Evolutionary conservation across 2,329 filamentous ascomycete species (phyloP), one percentile per base, ranked within the genome.

Genomic region (Trichoderma sp.): DNA sequence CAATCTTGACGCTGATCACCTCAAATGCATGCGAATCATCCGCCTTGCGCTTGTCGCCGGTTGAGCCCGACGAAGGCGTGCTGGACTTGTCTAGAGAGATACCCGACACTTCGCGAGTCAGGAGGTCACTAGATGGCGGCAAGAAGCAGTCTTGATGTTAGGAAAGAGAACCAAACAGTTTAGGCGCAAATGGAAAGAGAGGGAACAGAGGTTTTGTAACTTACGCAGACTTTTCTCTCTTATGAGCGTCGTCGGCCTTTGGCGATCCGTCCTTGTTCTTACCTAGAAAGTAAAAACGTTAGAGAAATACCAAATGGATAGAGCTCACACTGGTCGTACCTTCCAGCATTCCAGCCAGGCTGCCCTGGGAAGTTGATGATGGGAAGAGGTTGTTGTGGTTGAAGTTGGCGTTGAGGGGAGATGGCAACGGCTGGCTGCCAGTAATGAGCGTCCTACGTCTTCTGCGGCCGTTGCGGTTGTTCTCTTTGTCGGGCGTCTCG

Each of bases 1-100:
- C 96, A 84, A 99, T 99, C 85, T 99, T 99, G 81, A 99, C 96
- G 39, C 95, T 98, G 77, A 99, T 98, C 75, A 94, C 92, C 74
- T 95, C 93, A 76, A 85, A 77, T 76, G 82, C 78, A 78, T 85
- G 79, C 71, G 83, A 83, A 74, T 93, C 88, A 75, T 90, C 89
- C 74, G 85, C 85, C 76, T 86, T 84, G 76, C 84, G 88, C 81
- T 92, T 92, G 77, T 93, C 91, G 68, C 88, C 86, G 3, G 82
- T 77, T 32, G 84, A 84, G 4, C 88, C 85, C 17, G 87, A 83
- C 34, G 84, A 83, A 26, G 59, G 59, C 55, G 82, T 84, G 71
- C 82, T 82, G 28, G 85, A 85, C 80, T 94, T 97, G 78, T 97
- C 94, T 20, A 98, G 90, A 69, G 94, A 97, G 77, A 98, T 98